Evolutionary conservation across 192 early-diverging fungal genomes (phyloP).

Genomic region (Entophlyctis luteolus): DNA sequence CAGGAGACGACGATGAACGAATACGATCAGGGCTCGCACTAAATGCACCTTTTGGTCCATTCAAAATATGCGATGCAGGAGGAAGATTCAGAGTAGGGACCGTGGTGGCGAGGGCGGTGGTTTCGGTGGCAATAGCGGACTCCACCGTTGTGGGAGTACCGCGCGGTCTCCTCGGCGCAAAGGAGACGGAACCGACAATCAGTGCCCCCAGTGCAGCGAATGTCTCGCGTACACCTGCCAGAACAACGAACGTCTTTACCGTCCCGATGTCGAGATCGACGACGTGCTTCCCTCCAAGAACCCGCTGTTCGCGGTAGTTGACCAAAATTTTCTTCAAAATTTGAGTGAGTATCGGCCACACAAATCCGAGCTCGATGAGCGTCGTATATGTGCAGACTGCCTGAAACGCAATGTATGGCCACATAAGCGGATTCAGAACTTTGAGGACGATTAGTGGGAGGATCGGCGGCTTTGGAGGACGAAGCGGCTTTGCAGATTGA

Average conservation of each 20-base stretch:
- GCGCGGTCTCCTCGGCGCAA: not conserved
- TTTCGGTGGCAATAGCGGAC: not conserved
- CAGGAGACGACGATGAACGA: not conserved
- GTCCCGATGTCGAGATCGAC: not conserved
- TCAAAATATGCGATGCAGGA: not conserved
- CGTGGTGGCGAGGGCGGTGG: not conserved
- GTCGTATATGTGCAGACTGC: constrained; percentile 15
- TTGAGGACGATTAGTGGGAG: not conserved
- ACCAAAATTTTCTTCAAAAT: not conserved
- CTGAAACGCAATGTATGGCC: not conserved
- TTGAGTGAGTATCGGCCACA: constrained; percentile 15
- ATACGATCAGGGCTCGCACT: not conserved
- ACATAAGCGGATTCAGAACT: constrained; percentile 13
- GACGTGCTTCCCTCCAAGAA: constrained; percentile 4
- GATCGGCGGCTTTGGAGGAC: constrained; percentile 4
- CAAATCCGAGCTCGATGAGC: constrained; percentile 17
- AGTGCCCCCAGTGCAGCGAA: constrained; percentile 6
- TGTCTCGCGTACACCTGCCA: not conserved
- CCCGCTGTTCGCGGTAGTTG: constrained; percentile 2
- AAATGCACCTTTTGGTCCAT: not conserved
- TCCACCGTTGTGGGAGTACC: not conserved
- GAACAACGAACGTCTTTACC: not conserved
- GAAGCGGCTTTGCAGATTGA: not conserved
- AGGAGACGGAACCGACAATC: not conserved
- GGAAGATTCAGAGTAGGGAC: not conserved